These are phyloP conservation scores for Talaromyces sp. DNA, from an alignment of 2,329 filamentous ascomycete genomes.

Conservation along the genomic window DNA sequence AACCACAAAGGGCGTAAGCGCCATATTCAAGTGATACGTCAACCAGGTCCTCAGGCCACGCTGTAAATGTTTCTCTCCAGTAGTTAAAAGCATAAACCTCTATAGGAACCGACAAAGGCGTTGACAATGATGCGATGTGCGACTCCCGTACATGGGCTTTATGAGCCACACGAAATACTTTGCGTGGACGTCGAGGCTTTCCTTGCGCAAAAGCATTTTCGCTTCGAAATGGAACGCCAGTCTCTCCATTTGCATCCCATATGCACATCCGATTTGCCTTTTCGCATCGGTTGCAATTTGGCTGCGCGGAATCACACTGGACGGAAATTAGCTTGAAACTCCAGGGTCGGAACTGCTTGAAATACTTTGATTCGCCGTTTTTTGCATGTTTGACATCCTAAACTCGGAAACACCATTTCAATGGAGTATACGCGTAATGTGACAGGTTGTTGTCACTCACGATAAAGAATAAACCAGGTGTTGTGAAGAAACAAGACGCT, in stretches of 20 bases:
- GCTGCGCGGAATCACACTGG: constrained; percentile 16
- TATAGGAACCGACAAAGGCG: constrained; percentile 1
- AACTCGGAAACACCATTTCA: constrained; percentile 13
- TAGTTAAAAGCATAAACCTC: constrained; percentile 19
- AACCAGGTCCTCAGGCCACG: constrained; percentile 14
- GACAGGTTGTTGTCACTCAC: background rate
- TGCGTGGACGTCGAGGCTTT: constrained; percentile 15
- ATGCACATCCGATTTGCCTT: constrained; percentile 17
- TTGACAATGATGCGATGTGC: background rate
- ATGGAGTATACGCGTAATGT: background rate
- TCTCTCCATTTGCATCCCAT: constrained; percentile 16
- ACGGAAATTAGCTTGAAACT: background rate
- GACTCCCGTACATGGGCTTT: background rate
- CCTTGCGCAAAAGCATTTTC: constrained; percentile 21
- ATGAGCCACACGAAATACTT: background rate
- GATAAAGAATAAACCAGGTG: background rate
- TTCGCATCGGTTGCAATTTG: constrained; percentile 14
- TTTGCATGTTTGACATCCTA: constrained; percentile 17
- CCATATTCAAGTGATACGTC: constrained; percentile 19
- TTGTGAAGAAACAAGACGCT: background rate
- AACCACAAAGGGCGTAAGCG: constrained; percentile 13
- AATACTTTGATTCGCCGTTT: constrained; percentile 17
- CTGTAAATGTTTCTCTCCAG: constrained; percentile 17
- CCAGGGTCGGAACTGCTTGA: background rate
- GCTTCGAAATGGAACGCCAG: constrained; percentile 14